Percentiles rank a stretch among this genome's conserved stretches.
phyloP scores from a whole-genome alignment of 164 flowering plant genomes.

The Stephania cephalantha region DNA sequence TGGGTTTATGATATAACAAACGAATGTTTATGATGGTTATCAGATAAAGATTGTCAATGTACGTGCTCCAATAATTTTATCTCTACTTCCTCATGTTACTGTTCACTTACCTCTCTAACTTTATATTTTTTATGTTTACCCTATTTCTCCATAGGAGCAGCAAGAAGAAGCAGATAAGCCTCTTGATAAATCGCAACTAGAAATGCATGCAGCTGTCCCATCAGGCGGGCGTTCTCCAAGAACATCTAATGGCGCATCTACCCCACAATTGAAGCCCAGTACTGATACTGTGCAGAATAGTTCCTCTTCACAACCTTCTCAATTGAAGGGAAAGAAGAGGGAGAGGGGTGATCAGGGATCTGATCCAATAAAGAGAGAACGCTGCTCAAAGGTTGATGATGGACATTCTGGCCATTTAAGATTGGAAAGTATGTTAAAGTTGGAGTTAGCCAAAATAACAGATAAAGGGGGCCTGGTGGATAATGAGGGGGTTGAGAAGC shows the following conservation, averaged over 20 bases:
- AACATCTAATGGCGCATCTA: conserved; percentile 53
- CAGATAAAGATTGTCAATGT: conserved; percentile 86
- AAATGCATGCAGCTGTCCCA: conserved; percentile 78
- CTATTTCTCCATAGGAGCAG: conserved; percentile 44
- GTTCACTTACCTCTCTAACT: not conserved
- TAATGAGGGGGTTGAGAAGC: conserved; percentile 68
- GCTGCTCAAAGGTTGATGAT: conserved; percentile 46
- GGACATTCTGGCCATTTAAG: conserved; percentile 49
- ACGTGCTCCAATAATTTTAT: conserved; percentile 22
- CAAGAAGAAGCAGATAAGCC: conserved; percentile 85
- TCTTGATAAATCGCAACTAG: conserved; percentile 56
- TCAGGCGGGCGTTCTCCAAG: conserved; percentile 90
- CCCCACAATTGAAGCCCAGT: conserved; percentile 60
- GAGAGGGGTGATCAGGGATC: conserved; percentile 63
- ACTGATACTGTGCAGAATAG: conserved; percentile 66
- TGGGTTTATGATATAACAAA: conserved; percentile 74
- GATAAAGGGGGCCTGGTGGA: conserved; percentile 76
- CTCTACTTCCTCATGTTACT: not conserved
- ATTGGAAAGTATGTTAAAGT: conserved; percentile 44
- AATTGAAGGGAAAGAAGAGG: conserved; percentile 72
- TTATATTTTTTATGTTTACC: not conserved
- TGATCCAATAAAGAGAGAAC: conserved; percentile 67
- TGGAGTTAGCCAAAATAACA: conserved; percentile 67
- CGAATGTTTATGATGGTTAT: conserved; percentile 94
- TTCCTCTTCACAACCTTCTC: conserved; percentile 47